Evolutionary conservation across 2,329 filamentous ascomycete genomes (phyloP), one percentile per base, ranked within the genome.

Genomic region (Ophiostoma sp.): DNA sequence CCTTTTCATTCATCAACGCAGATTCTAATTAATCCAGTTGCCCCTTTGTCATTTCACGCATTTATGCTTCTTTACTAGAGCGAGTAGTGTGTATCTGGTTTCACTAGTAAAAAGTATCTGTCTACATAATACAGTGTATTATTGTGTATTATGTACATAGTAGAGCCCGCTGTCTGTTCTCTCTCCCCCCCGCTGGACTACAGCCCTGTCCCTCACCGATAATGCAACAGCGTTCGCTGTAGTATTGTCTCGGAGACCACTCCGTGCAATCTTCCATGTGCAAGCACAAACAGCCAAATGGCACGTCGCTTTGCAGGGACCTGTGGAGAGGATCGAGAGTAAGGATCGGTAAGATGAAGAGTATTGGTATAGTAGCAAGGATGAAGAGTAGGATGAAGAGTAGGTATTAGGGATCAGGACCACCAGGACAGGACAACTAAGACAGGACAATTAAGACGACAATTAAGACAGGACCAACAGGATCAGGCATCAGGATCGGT

Each of bases 41-140:
- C 27, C 57, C 57, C 57, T 62, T 62, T 62, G 57, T 62, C 57
- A 62, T 62, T 62, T 62, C 57, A 62, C 10, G 11, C 23, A 17
- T 62, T 62, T 62, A 62, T 62, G 57, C 57, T 33, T 62, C 57
- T 62, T 62, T 62, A 17, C 23, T 23, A 31, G 54, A 60, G 10
- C 52, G 3, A 6, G 52, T 62, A 33, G 23, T 62, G 15, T 52
- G 13, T 20, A 52, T 11, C 44, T 62, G 23, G 57, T 62, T 62
- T 62, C 57, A 62, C 57, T 33, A 57, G 52, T 23, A 13, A 15
- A 48, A 7, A n/a, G 5, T 17, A 20, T 8, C 8, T 39, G 36
- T 41, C 8, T 41, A 13, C 8, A 41, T 13, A 41, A 4, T 41
- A 41, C 39, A 15, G 39, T 41, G 39, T 11, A 41, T 13, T 31